Conservation (phyloP, 2,329 filamentous ascomycete genomes). For the Fusarium xyrophilum region DNA sequence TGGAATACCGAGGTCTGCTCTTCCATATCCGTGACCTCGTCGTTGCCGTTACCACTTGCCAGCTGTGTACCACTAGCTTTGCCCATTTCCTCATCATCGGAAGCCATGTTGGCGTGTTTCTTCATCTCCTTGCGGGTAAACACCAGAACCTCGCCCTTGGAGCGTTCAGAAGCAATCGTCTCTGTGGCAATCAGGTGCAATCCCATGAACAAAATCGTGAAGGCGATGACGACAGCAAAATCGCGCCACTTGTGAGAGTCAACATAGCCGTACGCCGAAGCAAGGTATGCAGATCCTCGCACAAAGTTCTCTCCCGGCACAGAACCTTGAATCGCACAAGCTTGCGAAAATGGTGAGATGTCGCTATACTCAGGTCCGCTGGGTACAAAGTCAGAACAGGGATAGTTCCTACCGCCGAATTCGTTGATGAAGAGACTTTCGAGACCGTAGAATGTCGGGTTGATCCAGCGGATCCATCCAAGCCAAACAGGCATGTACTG, state of each 20-base stretch:
- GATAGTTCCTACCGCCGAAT: constrained; percentile 56
- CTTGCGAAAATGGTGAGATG: constrained; percentile 5
- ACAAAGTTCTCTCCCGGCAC: constrained; percentile 27
- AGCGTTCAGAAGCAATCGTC: constrained; percentile 31
- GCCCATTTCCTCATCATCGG: constrained; percentile 8
- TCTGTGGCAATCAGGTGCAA: constrained; percentile 30
- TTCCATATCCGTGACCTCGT: constrained; percentile 25
- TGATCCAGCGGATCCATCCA: constrained; percentile 71
- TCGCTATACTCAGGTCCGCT: constrained; percentile 29
- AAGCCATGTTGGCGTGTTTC: constrained; percentile 58
- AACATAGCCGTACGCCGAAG: constrained; percentile 19
- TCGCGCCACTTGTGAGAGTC: constrained; percentile 36
- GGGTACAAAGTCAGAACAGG: constrained; percentile 53
- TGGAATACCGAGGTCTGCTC: constrained; percentile 61
- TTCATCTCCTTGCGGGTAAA: constrained; percentile 36
- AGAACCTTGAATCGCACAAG: constrained; percentile 19
- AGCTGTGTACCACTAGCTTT: constrained; percentile 44
- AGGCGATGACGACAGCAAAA: constrained; percentile 31
- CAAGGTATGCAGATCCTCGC: constrained; percentile 21
- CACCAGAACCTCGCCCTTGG: constrained; percentile 35
- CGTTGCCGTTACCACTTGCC: constrained; percentile 63
- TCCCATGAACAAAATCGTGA: constrained; percentile 32
- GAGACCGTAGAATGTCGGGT: constrained; percentile 68
- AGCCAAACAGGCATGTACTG: constrained; percentile 57
- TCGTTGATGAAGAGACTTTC: constrained; percentile 71